Evolutionary conservation across 1,139 yeast genomes (phyloP), one percentile per base, ranked within the genome.

Genomic region (Lodderomyces theae): DNA sequence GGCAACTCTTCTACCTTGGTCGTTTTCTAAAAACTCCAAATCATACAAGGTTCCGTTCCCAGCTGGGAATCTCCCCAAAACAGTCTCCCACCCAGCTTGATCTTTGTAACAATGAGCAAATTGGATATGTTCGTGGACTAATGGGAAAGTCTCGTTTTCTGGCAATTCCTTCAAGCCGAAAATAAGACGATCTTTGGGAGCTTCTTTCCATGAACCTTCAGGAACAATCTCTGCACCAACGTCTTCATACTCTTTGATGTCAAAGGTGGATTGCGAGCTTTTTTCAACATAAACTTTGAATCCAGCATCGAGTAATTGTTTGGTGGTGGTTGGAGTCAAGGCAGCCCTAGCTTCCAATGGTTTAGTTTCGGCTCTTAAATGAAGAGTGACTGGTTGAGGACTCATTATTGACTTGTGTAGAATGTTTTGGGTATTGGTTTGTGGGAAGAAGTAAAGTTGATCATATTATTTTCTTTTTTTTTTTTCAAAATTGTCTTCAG

Each of bases 31-130:
- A 61, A 92, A 92, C 68, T 94, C 99, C 53, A 92, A 72, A 63
- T 94, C 98, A 62, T 92, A 92, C 51, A 92, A 77, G 9, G 79
- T 76, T 53, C 98, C 97, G 44, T 85, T 79, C 37, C 99, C 99
- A 35, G 78, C 82, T 42, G 95, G 95, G 73, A 89, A 92, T 64
- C 98, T 80, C 46, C 74, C 63, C 56, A 92, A 69, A 17, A 94
- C 97, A 44, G 87, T 87, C 64, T 88, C 71, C 98, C 99, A 92
- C 39, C 99, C 99, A 48, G 72, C 96, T 70, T 92, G 98, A 66
- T 90, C 79, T 73, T 92, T 94, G 72, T 90, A 94, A 70, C 98
- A 94, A 67, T 92, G 99, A 38, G 98, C 98, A 69, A 92, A 92
- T 68, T 90, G 97, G 49, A 92, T 87, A 66, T 94, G 98, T 63